phyloP scores from a whole-genome alignment of 176 grass and related monocot genomes.

The Oryza brachyantha region DNA sequence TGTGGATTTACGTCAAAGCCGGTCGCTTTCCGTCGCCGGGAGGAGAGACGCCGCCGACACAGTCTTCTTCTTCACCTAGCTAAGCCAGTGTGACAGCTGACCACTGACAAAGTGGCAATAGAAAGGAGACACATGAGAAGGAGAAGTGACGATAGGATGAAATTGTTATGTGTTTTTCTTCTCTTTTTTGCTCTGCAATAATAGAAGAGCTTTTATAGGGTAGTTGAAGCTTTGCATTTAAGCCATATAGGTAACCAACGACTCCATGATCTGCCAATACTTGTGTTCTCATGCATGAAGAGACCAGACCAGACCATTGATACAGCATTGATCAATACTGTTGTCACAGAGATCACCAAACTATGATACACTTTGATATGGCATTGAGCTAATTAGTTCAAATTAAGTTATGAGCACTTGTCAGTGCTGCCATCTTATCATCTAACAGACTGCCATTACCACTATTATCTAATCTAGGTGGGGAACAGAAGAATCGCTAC shows the following conservation, averaged over 20 bases:
- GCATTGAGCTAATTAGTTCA: background rate
- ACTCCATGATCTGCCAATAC: background rate
- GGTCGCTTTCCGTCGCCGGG: conserved; percentile 25
- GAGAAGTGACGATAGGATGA: background rate
- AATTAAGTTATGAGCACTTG: background rate
- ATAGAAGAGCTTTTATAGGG: background rate
- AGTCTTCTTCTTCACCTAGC: background rate
- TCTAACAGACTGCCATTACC: background rate
- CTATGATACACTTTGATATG: background rate
- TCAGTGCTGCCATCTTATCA: background rate
- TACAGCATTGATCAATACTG: background rate
- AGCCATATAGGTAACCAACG: background rate
- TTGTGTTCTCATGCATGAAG: background rate
- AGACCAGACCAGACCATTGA: background rate
- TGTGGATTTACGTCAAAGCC: background rate
- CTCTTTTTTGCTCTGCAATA: no score
- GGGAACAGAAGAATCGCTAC: no score
- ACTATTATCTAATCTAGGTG: background rate
- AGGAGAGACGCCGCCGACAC: background rate
- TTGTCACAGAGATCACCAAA: background rate
- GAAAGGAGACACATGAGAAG: background rate
- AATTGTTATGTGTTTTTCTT: background rate
- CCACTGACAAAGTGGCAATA: no score
- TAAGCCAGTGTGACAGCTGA: background rate
- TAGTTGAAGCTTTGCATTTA: conserved; percentile 11